These are phyloP conservation scores for Neodidymelliopsis sp. DNA, from an alignment of 2,329 filamentous ascomycete species.

Conservation along the genomic window DNA sequence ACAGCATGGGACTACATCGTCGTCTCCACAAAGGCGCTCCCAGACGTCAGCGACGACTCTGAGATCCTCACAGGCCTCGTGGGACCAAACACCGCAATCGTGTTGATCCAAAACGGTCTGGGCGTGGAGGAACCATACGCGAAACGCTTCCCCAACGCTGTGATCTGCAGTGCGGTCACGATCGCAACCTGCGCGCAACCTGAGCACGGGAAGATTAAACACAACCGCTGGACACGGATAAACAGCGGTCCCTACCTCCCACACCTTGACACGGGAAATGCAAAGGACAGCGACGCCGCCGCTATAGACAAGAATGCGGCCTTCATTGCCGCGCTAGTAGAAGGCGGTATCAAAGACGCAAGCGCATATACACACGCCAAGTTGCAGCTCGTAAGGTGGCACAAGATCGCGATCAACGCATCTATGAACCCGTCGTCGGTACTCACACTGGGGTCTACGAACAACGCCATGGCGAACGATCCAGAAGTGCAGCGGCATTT, in stretches of 20 bases:
- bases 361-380: slow-evolving; percentile 70
- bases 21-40: slow-evolving; percentile 74
- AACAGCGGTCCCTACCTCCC: slow-evolving; percentile 72
- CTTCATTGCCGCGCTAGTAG: slow-evolving; percentile 63
- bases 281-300: slow-evolving; percentile 31
- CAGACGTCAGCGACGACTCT: slow-evolving; percentile 69
- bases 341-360: slow-evolving; percentile 72
- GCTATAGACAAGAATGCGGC: slow-evolving; percentile 56
- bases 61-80: slow-evolving; percentile 68
- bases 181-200: slow-evolving; percentile 73
- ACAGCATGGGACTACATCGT: slow-evolving; percentile 70
- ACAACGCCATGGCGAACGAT: slow-evolving; percentile 71
- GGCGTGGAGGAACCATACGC: slow-evolving; percentile 74
- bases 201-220: slow-evolving; percentile 67
- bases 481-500: slow-evolving; percentile 69
- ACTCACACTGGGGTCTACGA: slow-evolving; percentile 68
- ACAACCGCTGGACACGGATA: slow-evolving; percentile 78
- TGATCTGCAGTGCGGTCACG: slow-evolving; percentile 73
- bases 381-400: slow-evolving; percentile 75
- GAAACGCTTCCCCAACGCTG: slow-evolving; percentile 65
- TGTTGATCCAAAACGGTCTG: slow-evolving; percentile 75
- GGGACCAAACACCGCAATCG: slow-evolving; percentile 61
- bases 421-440: slow-evolving; percentile 78
- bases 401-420: slow-evolving; percentile 79
- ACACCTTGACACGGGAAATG: slow-evolving; percentile 48